Percentiles rank a stretch among this genome's conserved stretches.
Evolutionary conservation across 176 grass and related monocot genomes (phyloP).

Genomic region (Triticum urartu): DNA sequence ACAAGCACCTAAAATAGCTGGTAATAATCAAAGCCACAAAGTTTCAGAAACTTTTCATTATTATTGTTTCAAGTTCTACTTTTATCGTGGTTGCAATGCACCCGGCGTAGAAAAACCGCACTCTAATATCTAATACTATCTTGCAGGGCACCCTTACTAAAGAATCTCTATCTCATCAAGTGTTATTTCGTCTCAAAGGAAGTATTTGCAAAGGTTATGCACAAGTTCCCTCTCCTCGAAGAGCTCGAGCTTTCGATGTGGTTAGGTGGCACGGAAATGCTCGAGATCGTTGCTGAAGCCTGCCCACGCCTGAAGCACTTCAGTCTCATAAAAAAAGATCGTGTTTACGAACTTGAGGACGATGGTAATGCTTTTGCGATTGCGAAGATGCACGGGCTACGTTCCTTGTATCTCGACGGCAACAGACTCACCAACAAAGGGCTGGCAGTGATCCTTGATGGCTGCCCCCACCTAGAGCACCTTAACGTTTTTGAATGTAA

Average conservation of each 20-base stretch:
- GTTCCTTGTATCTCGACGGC: background rate
- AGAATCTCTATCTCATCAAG: background rate
- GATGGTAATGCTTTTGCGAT: background rate
- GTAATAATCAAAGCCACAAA: too few species aligned
- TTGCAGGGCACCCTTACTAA: background rate
- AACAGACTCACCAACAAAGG: background rate
- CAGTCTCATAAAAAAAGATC: background rate
- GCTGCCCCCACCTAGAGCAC: background rate
- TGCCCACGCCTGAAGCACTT: background rate
- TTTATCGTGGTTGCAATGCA: too few species aligned
- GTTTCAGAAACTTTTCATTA: too few species aligned
- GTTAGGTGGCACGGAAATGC: background rate
- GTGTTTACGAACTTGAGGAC: background rate
- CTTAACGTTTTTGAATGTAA: background rate
- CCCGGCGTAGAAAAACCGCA: too few species aligned
- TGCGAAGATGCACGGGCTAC: background rate
- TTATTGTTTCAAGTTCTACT: too few species aligned
- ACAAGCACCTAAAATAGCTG: too few species aligned
- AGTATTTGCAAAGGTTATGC: background rate
- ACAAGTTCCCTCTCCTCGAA: background rate
- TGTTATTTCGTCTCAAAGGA: background rate
- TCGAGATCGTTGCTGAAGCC: background rate
- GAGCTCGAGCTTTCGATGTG: background rate
- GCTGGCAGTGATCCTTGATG: background rate
- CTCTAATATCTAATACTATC: too few species aligned